A percentile compares a stretch with the other conserved stretches of the same genome.
phyloP scores from a whole-genome alignment of 805 yeast species.

The Wickerhamomyces queroliae region DNA sequence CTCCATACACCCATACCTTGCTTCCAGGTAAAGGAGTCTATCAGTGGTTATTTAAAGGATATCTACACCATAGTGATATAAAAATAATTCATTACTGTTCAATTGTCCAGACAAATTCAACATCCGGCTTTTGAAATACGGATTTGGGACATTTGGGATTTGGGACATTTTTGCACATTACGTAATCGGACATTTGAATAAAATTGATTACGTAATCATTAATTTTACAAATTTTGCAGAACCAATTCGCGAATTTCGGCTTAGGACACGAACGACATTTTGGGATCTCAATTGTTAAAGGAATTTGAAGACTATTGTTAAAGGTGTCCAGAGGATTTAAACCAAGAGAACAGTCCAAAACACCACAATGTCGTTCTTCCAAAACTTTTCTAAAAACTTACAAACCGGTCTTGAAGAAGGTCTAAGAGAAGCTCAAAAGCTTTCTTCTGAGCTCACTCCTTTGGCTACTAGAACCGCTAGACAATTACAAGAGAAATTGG shows the following conservation, averaged over 20 bases:
- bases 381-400: constrained; percentile 24
- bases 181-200: too few species aligned
- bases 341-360: not conserved
- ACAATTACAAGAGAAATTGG: constrained; percentile 71
- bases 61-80: too few species aligned
- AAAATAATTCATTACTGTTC: not conserved
- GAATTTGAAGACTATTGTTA: not conserved
- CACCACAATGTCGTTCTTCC: constrained; percentile 22
- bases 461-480: constrained; percentile 79
- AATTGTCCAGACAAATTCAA: not conserved
- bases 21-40: too few species aligned
- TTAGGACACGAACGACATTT: not conserved
- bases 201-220: too few species aligned
- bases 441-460: constrained; percentile 56
- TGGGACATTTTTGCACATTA: too few species aligned
- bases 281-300: not conserved
- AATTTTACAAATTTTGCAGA: too few species aligned
- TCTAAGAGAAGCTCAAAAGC: constrained; percentile 36
- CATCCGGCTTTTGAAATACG: not conserved
- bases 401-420: constrained; percentile 22
- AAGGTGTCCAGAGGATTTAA: not conserved
- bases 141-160: too few species aligned
- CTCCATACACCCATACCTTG: not conserved
- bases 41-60: too few species aligned
- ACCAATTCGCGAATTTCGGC: not conserved